Conservation (phyloP, 768 basidiomycete genomes). For the Rhizopogon rudus region DNA sequence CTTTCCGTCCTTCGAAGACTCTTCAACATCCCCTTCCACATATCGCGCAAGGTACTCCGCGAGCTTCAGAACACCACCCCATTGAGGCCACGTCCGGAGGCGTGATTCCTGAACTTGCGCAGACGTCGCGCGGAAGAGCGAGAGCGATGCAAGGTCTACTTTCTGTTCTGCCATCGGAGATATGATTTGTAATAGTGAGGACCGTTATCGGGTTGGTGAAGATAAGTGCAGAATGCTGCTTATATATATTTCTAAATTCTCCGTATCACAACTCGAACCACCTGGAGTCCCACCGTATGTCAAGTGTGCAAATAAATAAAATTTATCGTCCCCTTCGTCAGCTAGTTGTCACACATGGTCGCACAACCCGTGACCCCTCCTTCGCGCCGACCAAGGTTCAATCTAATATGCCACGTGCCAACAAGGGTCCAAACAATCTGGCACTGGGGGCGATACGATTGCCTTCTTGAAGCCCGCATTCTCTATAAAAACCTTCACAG, state of each 20-base stretch:
- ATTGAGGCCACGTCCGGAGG: slow-evolving; percentile 32
- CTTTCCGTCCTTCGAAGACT: slow-evolving; percentile 40
- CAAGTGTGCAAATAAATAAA: neutral
- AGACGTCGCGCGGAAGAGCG: slow-evolving; percentile 44
- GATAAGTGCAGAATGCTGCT: neutral
- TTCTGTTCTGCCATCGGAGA: neutral
- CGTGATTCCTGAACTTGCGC: slow-evolving; percentile 40
- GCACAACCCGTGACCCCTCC: neutral
- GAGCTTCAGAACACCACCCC: slow-evolving; percentile 39
- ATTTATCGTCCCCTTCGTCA: neutral
- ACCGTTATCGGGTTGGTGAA: neutral
- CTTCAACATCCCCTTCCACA: slow-evolving; percentile 31
- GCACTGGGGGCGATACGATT: too few species aligned
- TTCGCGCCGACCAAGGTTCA: neutral
- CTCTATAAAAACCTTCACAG: too few species aligned
- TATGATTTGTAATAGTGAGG: neutral
- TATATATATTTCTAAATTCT: neutral
- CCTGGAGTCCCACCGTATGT: neutral
- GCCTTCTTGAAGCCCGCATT: too few species aligned
- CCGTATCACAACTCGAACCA: neutral
- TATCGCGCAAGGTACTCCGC: slow-evolving; percentile 45
- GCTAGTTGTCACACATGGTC: neutral
- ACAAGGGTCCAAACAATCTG: too few species aligned
- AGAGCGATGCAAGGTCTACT: slow-evolving; percentile 23
- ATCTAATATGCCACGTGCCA: too few species aligned